These are phyloP conservation scores for Trichomonas vaginalis DNA, from an alignment of 208 protist genomes.

Conservation along the genomic window DNA sequence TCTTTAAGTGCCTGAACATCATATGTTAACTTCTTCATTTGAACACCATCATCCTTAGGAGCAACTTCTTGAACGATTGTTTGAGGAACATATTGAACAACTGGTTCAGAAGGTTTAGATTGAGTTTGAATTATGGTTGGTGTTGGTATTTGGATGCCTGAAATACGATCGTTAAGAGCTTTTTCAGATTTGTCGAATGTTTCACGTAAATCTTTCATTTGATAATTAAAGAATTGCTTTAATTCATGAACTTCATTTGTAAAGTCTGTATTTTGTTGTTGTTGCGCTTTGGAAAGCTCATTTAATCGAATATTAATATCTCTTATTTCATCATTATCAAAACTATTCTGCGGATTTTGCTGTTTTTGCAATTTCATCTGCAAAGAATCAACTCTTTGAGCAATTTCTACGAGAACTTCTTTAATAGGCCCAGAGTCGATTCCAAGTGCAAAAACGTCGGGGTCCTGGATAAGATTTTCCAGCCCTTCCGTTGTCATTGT, in stretches of 20 bases:
- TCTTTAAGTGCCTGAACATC: not conserved
- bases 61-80: not conserved
- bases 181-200: not conserved
- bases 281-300: not conserved
- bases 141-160: not conserved
- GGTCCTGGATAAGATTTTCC: not conserved
- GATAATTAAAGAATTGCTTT: not conserved
- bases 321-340: not conserved
- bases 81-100: not conserved
- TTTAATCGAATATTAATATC: not conserved
- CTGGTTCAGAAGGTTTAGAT: not conserved
- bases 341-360: not conserved
- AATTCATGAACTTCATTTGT: not conserved
- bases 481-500: not conserved
- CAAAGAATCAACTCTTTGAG: not conserved
- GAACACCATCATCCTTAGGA: not conserved
- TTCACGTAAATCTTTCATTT: not conserved
- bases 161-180: not conserved
- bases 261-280: not conserved
- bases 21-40: not conserved
- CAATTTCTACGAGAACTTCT: not conserved
- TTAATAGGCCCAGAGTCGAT: not conserved
- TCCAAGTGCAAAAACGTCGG: not conserved
- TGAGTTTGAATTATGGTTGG: not conserved
- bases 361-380: not conserved